Conservation (phyloP, 129 eudicot species). For the Solidago caesia region DNA sequence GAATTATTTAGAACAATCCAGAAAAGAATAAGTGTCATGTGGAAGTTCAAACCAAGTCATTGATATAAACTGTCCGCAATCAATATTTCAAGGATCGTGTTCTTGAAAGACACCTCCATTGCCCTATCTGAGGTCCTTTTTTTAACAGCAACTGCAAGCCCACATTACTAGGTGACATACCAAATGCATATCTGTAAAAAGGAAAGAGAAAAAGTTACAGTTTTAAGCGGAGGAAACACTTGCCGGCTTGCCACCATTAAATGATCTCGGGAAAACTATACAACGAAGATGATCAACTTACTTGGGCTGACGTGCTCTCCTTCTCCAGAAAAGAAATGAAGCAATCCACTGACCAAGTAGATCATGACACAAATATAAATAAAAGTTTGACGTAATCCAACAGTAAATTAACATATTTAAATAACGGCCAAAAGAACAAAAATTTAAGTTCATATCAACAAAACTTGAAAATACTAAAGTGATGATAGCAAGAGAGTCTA, state of each 20-base stretch:
- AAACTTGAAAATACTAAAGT: background rate
- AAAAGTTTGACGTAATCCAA: background rate
- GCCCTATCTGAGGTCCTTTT: constrained; percentile 65
- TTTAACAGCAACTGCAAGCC: constrained; percentile 75
- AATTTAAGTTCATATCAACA: background rate
- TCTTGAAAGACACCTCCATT: constrained; percentile 72
- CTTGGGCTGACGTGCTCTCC: constrained; percentile 70
- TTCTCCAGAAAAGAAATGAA: constrained; percentile 79
- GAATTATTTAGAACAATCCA: constrained; percentile 9
- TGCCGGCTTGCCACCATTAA: background rate
- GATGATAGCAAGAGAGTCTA: background rate
- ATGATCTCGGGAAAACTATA: background rate
- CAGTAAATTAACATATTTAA: background rate
- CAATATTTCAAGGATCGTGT: constrained; percentile 42
- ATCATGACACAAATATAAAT: constrained; percentile 10
- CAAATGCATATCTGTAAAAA: constrained; percentile 61
- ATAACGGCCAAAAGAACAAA: background rate
- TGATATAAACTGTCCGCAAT: constrained; percentile 12
- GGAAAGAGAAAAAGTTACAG: background rate
- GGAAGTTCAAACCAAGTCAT: constrained; percentile 25
- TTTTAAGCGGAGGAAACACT: constrained; percentile 12
- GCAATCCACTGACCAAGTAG: constrained; percentile 58
- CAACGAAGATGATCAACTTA: constrained; percentile 31
- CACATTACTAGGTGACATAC: constrained; percentile 53
- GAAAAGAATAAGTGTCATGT: constrained; percentile 26